Conservation (phyloP, 2,329 filamentous ascomycete genomes). For the Ramularia collo-cygni region DNA sequence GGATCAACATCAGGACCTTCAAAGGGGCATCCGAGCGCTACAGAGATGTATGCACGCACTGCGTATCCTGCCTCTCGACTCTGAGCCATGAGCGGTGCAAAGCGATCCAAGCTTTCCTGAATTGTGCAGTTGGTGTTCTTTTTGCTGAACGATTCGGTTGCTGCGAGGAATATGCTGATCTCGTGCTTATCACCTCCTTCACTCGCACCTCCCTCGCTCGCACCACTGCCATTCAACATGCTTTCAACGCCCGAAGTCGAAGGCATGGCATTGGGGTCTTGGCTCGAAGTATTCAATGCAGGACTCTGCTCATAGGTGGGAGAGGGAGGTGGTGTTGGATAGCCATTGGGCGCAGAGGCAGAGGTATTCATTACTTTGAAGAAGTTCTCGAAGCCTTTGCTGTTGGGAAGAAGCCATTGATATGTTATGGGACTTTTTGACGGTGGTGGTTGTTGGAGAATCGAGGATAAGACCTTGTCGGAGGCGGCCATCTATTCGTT, state of each 20-base stretch:
- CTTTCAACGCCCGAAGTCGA: slow-evolving; percentile 29
- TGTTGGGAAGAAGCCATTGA: slow-evolving; percentile 74
- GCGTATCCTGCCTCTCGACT: slow-evolving; percentile 60
- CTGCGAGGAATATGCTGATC: slow-evolving; percentile 73
- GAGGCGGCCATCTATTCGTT: slow-evolving; percentile 68
- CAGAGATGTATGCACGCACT: slow-evolving; percentile 73
- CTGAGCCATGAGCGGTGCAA: slow-evolving; percentile 61
- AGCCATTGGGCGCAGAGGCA: slow-evolving; percentile 37
- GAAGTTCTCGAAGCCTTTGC: slow-evolving; percentile 63
- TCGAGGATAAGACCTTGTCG: slow-evolving; percentile 62
- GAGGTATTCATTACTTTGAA: slow-evolving; percentile 43
- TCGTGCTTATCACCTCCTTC: slow-evolving; percentile 45
- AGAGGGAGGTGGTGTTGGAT: slow-evolving; percentile 40
- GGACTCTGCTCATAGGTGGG: slow-evolving; percentile 32
- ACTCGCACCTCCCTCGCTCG: slow-evolving; percentile 47
- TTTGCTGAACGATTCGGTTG: slow-evolving; percentile 72
- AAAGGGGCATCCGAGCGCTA: slow-evolving; percentile 74
- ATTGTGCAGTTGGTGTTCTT: slow-evolving; percentile 80
- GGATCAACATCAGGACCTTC: slow-evolving; percentile 57
- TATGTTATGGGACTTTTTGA: slow-evolving; percentile 57
- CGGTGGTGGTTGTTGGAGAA: slow-evolving; percentile 52
- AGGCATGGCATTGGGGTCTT: slow-evolving; percentile 38
- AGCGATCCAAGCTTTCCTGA: slow-evolving; percentile 62
- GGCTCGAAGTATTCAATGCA: slow-evolving; percentile 36
- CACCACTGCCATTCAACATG: slow-evolving; percentile 52